Evolutionary conservation across 75 land plant genomes (phyloP).

Genomic region (Picea sitchensis): DNA sequence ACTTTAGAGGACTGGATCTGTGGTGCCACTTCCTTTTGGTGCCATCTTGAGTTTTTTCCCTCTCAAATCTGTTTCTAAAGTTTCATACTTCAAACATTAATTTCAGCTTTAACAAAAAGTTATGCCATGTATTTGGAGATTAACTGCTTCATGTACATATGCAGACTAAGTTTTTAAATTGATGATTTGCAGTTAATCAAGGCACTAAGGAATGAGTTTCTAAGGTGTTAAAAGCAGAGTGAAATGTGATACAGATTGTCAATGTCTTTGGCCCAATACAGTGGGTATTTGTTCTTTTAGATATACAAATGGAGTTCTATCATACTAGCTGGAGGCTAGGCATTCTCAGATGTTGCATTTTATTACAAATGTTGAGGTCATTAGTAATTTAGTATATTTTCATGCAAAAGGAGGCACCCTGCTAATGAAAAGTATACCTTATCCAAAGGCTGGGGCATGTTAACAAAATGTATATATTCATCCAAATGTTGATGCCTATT

Average conservation of each 20-base stretch:
- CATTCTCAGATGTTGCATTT: not conserved
- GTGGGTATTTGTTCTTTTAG: not conserved
- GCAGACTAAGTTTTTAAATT: not conserved
- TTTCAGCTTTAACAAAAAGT: not conserved
- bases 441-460: not conserved
- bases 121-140: not conserved
- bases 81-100: not conserved
- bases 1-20: not conserved
- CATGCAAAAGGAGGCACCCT: constrained; percentile 1
- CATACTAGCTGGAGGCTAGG: not conserved
- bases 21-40: not conserved
- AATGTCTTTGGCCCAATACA: not conserved
- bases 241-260: not conserved
- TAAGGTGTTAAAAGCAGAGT: not conserved
- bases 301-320: not conserved
- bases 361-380: not conserved
- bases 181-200: constrained; percentile 2
- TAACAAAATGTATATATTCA: not conserved
- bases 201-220: not conserved
- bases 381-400: not conserved
- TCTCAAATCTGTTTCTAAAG: not conserved
- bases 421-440: not conserved
- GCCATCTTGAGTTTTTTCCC: not conserved
- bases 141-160: not conserved
- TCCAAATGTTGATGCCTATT: not conserved